These are phyloP conservation scores for Cytospora piceae DNA, from an alignment of 2,329 filamentous ascomycete genomes.

Conservation along the genomic window DNA sequence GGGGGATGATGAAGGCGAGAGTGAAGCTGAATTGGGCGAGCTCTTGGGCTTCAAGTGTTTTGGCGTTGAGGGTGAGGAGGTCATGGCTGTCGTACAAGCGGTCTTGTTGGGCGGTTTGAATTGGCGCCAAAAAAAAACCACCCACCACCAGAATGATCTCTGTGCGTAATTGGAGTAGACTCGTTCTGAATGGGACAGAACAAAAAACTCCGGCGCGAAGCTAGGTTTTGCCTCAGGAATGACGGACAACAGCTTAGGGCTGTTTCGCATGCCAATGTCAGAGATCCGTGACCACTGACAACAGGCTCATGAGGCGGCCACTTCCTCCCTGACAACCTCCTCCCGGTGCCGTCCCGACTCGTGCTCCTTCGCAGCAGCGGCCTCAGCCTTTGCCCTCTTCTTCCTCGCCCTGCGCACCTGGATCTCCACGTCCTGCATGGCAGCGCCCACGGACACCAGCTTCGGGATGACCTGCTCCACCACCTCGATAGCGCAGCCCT, in stretches of 20 bases:
- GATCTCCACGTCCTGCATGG: conserved; percentile 69
- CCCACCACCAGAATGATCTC: no score
- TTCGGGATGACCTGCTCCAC: conserved; percentile 62
- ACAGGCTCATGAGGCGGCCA: conserved; percentile 16
- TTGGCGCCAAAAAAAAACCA: no score
- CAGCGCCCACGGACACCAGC: conserved; percentile 59
- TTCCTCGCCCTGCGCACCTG: conserved; percentile 67
- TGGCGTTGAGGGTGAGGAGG: neutral
- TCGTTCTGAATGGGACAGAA: neutral
- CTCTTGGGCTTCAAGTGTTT: neutral
- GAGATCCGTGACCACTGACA: neutral
- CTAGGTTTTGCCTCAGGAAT: neutral
- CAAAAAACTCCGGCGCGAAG: neutral
- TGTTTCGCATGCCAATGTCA: neutral
- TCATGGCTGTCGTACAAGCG: neutral
- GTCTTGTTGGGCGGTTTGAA: conserved; percentile 52
- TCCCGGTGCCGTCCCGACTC: conserved; percentile 14
- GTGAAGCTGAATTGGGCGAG: neutral
- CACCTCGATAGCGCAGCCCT: conserved; percentile 58
- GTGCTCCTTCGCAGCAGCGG: conserved; percentile 39
- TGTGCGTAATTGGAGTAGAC: neutral
- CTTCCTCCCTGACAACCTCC: neutral
- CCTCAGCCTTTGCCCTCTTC: conserved; percentile 53
- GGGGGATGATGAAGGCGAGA: neutral
- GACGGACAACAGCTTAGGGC: neutral